Percentiles rank a stretch among this genome's conserved stretches.
phyloP scores from a whole-genome alignment of 2,329 filamentous ascomycete species.

The Zymoseptoria pseudotritici region DNA sequence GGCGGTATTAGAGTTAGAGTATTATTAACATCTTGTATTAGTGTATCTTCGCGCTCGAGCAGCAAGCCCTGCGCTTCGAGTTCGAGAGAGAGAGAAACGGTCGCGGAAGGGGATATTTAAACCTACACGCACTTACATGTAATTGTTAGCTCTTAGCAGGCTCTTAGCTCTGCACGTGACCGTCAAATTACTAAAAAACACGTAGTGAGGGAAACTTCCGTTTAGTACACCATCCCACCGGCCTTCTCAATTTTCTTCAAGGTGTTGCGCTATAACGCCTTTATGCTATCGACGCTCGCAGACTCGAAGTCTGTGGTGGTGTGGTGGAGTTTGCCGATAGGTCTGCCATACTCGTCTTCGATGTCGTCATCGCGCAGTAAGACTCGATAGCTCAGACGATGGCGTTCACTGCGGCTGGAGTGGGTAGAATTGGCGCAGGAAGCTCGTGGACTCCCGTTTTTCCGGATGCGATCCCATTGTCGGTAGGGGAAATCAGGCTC shows the following conservation, averaged over 20 bases:
- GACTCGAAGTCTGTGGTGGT: slow-evolving; percentile 12
- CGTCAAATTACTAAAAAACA: too few relatives aligned
- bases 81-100: too few relatives aligned
- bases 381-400: not conserved
- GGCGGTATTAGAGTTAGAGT: too few relatives aligned
- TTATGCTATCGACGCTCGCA: slow-evolving; percentile 12
- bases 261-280: slow-evolving; percentile 4
- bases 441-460: not conserved
- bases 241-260: slow-evolving; percentile 16
- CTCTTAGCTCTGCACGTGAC: too few relatives aligned
- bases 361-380: not conserved
- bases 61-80: too few relatives aligned
- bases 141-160: too few relatives aligned
- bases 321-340: not conserved
- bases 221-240: slow-evolving; percentile 4
- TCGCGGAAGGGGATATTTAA: too few relatives aligned
- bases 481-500: not conserved
- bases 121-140: too few relatives aligned
- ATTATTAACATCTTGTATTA: too few relatives aligned
- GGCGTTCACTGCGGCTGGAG: not conserved
- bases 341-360: not conserved
- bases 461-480: not conserved
- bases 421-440: not conserved
- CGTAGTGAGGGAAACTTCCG: too few relatives aligned
- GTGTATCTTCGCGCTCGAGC: too few relatives aligned